These are phyloP conservation scores for Russula sp. DNA, from an alignment of 768 basidiomycete genomes.

Conservation along the genomic window DNA sequence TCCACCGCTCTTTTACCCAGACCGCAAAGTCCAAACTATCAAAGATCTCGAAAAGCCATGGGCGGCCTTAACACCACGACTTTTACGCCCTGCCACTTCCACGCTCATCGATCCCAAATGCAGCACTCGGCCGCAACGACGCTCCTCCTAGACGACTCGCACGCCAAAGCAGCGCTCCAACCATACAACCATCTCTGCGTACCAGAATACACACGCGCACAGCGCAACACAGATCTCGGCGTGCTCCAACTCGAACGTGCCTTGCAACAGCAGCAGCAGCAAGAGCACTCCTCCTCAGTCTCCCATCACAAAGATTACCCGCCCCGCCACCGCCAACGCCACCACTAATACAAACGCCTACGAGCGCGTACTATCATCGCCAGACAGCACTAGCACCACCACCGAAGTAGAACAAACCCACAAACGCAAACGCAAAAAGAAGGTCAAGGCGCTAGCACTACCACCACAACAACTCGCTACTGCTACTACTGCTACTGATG, in stretches of 20 bases:
- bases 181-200: conserved; percentile 83
- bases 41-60: conserved; percentile 76
- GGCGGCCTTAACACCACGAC: conserved; percentile 40
- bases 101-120: not conserved
- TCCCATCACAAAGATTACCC: conserved; percentile 23
- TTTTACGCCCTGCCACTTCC: not conserved
- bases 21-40: conserved; percentile 51
- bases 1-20: conserved; percentile 8
- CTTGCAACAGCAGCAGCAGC: not conserved
- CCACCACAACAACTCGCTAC: not conserved
- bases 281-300: conserved; percentile 7
- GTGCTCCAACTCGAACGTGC: conserved; percentile 27
- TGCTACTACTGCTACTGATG: not conserved
- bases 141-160: conserved; percentile 52
- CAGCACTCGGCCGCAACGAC: conserved; percentile 47
- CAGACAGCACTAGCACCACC: not conserved
- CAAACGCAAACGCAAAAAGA: conserved; percentile 10
- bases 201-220: conserved; percentile 55
- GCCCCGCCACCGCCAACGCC: conserved; percentile 15
- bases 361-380: not conserved
- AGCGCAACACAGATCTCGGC: conserved; percentile 43
- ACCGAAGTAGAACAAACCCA: not conserved
- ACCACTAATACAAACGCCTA: not conserved
- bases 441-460: not conserved
- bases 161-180: conserved; percentile 58